A percentile compares a stretch with the other conserved stretches of the same genome.
Evolutionary conservation across 23 red algal species (phyloP).

Genomic region (Gracilaria domingensis): DNA sequence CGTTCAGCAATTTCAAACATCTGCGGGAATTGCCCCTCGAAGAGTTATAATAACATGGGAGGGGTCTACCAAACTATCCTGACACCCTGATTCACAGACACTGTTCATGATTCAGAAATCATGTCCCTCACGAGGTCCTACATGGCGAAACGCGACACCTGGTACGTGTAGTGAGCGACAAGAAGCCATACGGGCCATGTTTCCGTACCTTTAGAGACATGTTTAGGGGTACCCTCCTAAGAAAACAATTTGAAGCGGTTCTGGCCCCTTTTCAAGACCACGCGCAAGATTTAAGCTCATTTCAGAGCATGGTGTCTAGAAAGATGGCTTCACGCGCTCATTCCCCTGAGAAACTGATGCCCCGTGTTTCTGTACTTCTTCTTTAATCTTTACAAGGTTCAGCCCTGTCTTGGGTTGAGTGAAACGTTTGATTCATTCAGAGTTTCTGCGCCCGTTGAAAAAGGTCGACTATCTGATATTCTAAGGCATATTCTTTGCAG

Average conservation of each 20-base stretch:
- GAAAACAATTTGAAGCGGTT: neutral
- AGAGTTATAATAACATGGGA: neutral
- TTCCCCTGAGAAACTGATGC: neutral
- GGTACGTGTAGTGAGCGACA: neutral
- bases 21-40: neutral
- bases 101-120: neutral
- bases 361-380: conserved; percentile 7
- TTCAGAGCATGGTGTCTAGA: neutral
- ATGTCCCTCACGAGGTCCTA: neutral
- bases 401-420: neutral
- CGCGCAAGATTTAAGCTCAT: neutral
- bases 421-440: neutral
- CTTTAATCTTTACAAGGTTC: neutral
- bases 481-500: neutral
- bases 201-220: neutral
- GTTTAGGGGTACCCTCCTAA: neutral
- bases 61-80: neutral
- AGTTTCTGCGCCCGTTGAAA: conserved; percentile 3
- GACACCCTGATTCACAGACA: neutral
- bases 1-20: neutral
- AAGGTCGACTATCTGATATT: neutral
- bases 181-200: neutral
- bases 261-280: neutral
- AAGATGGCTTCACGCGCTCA: neutral
- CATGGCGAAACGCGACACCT: neutral